Conservation (phyloP, 139 green algal genomes). For the Micractinium conductrix region DNA sequence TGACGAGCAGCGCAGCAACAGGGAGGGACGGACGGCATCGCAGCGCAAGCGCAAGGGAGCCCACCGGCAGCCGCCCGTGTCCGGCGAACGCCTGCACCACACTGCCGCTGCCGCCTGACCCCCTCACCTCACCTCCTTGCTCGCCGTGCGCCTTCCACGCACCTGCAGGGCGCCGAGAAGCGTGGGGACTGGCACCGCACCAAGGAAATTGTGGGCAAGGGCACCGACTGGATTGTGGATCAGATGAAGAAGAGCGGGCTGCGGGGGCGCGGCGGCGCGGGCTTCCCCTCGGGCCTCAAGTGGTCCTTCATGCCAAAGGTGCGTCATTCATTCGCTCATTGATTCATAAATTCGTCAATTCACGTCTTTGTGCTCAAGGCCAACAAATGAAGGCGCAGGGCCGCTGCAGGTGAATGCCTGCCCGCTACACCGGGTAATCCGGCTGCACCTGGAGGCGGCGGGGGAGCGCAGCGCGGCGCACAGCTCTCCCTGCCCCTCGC, state of each 20-base stretch:
- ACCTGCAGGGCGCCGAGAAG: slow-evolving; percentile 70
- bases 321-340: too few species aligned
- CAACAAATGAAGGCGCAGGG: too few species aligned
- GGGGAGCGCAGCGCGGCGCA: too few species aligned
- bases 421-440: too few species aligned
- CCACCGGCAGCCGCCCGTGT: neutral
- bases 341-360: too few species aligned
- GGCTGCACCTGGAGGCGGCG: too few species aligned
- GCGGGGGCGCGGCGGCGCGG: slow-evolving; percentile 93
- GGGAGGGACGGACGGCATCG: too few species aligned
- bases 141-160: neutral
- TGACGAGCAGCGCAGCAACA: neutral
- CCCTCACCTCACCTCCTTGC: neutral
- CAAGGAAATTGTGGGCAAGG: slow-evolving; percentile 85
- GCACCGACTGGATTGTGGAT: slow-evolving; percentile 97
- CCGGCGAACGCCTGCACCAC: neutral
- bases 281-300: slow-evolving; percentile 97
- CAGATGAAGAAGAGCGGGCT: slow-evolving; percentile 98
- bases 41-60: too few species aligned
- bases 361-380: too few species aligned
- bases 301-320: slow-evolving; percentile 97
- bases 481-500: too few species aligned
- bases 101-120: neutral
- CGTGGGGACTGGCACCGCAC: slow-evolving; percentile 90
- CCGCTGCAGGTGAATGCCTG: too few species aligned